Percentiles rank a stretch among this genome's conserved stretches.
Conservation (phyloP, 106 monocot genomes). For the Dendrobium officinale region DNA sequence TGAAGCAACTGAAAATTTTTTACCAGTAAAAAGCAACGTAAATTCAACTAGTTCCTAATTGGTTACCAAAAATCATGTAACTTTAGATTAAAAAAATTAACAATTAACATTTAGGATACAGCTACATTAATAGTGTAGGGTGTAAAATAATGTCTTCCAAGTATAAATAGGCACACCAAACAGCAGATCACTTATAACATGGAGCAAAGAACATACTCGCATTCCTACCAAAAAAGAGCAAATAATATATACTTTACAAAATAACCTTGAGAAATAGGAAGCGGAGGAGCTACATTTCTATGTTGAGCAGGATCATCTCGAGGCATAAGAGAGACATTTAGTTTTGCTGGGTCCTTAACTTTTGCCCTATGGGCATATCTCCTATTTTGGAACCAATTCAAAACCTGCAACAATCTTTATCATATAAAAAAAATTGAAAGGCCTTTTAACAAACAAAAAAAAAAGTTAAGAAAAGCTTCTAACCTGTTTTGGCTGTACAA, state of each 20-base stretch:
- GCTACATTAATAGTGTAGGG: background rate
- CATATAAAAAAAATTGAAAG: background rate
- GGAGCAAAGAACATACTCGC: background rate
- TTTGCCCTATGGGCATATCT: slow-evolving; percentile 85
- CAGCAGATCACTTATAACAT: background rate
- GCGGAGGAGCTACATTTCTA: slow-evolving; percentile 31
- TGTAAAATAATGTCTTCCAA: background rate
- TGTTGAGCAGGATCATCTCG: slow-evolving; percentile 46
- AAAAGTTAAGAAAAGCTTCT: background rate
- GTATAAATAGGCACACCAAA: background rate
- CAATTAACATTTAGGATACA: background rate
- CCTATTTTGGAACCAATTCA: slow-evolving; percentile 99
- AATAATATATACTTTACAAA: background rate
- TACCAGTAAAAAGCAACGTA: background rate
- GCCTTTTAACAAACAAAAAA: background rate
- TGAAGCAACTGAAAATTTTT: background rate
- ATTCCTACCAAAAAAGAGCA: background rate
- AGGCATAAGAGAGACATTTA: slow-evolving; percentile 27
- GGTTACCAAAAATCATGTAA: background rate
- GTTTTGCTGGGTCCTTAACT: slow-evolving; percentile 41
- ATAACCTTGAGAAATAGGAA: slow-evolving; percentile 44
- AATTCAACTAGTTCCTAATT: background rate
- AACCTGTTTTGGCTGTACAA: slow-evolving; percentile 93
- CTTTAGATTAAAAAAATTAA: background rate
- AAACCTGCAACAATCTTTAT: slow-evolving; percentile 47